Conservation (phyloP, 2,329 filamentous ascomycete species). For the Diaporthe longicolla region DNA sequence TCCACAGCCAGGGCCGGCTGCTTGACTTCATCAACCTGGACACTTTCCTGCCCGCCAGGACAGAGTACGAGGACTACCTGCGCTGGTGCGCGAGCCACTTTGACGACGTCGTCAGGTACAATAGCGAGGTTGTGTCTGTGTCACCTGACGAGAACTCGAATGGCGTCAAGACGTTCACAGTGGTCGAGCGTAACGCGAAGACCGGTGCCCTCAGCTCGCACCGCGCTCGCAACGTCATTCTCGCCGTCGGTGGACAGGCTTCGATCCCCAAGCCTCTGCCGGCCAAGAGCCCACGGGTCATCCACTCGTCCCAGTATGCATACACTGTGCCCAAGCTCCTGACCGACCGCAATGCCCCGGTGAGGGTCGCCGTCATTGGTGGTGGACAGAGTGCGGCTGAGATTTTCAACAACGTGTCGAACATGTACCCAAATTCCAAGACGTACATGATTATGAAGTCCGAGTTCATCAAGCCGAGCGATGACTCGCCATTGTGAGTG, state of each 20-base stretch:
- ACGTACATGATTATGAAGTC: slow-evolving; percentile 86
- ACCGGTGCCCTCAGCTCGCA: slow-evolving; percentile 68
- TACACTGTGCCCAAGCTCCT: slow-evolving; percentile 73
- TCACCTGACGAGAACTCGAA: slow-evolving; percentile 67
- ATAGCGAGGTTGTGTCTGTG: slow-evolving; percentile 81
- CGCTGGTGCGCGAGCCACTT: slow-evolving; percentile 92
- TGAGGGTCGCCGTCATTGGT: slow-evolving; percentile 87
- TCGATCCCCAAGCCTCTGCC: slow-evolving; percentile 81
- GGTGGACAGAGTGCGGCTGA: slow-evolving; percentile 94
- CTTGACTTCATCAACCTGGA: slow-evolving; percentile 91
- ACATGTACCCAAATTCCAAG: slow-evolving; percentile 83
- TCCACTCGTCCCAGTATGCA: slow-evolving; percentile 92
- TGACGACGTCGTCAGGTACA: slow-evolving; percentile 79
- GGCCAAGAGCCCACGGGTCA: slow-evolving; percentile 77
- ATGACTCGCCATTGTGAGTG: slow-evolving; percentile 94
- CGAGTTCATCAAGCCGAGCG: slow-evolving; percentile 87
- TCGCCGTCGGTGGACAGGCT: slow-evolving; percentile 73
- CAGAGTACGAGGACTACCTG: slow-evolving; percentile 96
- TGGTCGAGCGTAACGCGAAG: slow-evolving; percentile 74
- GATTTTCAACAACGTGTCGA: slow-evolving; percentile 91
- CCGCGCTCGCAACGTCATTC: slow-evolving; percentile 75
- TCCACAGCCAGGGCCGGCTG: slow-evolving; percentile 84
- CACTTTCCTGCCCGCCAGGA: slow-evolving; percentile 87
- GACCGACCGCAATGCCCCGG: slow-evolving; percentile 66
- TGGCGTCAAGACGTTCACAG: slow-evolving; percentile 75